Percentiles rank a stretch among this genome's conserved stretches.
phyloP scores from a whole-genome alignment of 1,139 yeast species.

The Debaryomycetaceae sp. region DNA sequence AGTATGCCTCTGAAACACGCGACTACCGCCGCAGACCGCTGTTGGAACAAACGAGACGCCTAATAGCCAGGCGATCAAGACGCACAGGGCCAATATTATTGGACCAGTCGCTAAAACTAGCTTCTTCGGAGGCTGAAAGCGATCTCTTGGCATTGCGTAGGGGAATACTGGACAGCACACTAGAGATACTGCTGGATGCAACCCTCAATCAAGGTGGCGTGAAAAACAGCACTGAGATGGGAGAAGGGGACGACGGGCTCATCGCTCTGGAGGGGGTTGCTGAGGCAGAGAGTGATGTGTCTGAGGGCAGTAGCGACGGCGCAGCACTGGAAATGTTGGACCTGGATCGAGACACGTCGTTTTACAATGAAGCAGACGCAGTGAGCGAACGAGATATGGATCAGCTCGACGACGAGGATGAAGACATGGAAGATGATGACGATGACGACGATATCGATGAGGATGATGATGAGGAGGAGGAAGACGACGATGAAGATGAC shows the following conservation, averaged over 20 bases:
- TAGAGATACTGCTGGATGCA: too few species aligned
- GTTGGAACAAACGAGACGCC: constrained; percentile 21
- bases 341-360: neutral
- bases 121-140: neutral
- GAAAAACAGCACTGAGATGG: too few species aligned
- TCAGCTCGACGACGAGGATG: constrained; percentile 4
- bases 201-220: too few species aligned
- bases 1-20: constrained; percentile 13
- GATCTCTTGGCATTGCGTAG: too few species aligned
- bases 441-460: constrained; percentile 2
- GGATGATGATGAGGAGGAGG: constrained; percentile 1
- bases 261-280: too few species aligned
- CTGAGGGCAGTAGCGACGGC: too few species aligned
- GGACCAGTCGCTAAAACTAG: neutral
- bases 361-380: neutral
- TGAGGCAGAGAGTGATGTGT: too few species aligned
- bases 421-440: constrained; percentile 3
- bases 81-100: too few species aligned
- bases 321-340: too few species aligned
- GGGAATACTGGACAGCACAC: too few species aligned
- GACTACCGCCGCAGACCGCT: constrained; percentile 5
- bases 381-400: constrained; percentile 1
- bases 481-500: constrained; percentile 5
- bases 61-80: constrained; percentile 17
- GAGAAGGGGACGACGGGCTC: too few species aligned